Evolutionary conservation across 2,329 filamentous ascomycete species (phyloP).

Genomic region (Phyllosticta citriasiana): DNA sequence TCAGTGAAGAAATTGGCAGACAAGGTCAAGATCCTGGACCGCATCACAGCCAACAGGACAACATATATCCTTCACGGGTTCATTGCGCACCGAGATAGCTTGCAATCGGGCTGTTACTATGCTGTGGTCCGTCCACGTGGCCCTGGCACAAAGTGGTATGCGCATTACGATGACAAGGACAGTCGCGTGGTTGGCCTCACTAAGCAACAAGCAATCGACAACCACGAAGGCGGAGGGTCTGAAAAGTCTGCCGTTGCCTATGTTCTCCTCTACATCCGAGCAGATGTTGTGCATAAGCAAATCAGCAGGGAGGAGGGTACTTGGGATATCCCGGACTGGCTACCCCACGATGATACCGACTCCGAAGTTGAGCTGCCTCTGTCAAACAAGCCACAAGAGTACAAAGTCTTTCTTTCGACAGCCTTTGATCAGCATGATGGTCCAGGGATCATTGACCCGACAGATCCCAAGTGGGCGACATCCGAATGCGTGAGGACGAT

Average conservation of each 20-base stretch:
- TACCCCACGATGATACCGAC: constrained; percentile 18
- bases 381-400: constrained; percentile 14
- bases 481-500: neutral
- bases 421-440: constrained; percentile 27
- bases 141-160: constrained; percentile 47
- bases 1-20: constrained; percentile 49
- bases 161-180: constrained; percentile 45
- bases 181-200: constrained; percentile 49
- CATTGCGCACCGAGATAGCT: constrained; percentile 48
- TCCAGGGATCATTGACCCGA: constrained; percentile 26
- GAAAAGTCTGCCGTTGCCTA: constrained; percentile 37
- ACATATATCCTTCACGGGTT: constrained; percentile 51
- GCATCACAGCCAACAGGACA: constrained; percentile 37
- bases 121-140: constrained; percentile 50
- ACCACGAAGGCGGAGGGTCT: constrained; percentile 36
- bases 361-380: neutral
- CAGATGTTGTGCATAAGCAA: constrained; percentile 31
- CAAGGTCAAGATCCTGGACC: constrained; percentile 46
- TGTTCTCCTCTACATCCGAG: constrained; percentile 46
- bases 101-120: constrained; percentile 50
- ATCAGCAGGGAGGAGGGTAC: constrained; percentile 34
- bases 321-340: constrained; percentile 36
- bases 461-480: constrained; percentile 16
- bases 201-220: constrained; percentile 42
- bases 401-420: constrained; percentile 25